Base-by-base conservation (phyloP, 306 rosid species). In the Luffa aegyptiaca region DNA sequence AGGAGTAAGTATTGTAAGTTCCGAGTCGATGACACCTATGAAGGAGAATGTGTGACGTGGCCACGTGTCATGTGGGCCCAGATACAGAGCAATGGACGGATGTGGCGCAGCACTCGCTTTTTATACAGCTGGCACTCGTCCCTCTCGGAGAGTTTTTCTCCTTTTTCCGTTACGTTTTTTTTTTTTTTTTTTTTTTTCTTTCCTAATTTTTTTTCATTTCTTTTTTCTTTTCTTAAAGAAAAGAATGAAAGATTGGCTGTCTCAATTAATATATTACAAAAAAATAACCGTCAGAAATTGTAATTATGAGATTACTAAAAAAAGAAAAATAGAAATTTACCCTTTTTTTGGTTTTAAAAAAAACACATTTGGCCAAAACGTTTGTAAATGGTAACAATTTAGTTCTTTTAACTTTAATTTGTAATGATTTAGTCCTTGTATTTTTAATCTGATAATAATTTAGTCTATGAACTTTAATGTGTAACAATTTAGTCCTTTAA, bases 51-150 rank as follows among this genome's bases (percentile, higher is more conserved):
- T 0, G 5, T 49, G 83, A 76, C 80, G 81, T 76, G 81, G 83
- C 81, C 83, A 85, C 83, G 88, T 82, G 88, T 82, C 77, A 41
- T n/a, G 11, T 51, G 17, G 83, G 81, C 35, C 66, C 79, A 51
- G 6, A 17, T 49, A 48, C 26, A 46, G 2, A 62, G 0, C 12
- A 26, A 59, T 75, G 80, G 69, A 69, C 61, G 81, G 71, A 77
- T 69, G 65, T 77, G 62, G 63, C 65, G 56, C 78, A 65, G 65
- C 48, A 49, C 63, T 76, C 76, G 59, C 76, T 36, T 52, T 64
- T 11, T 42, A 26, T 6, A 48, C 87, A 79, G 79, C 87, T 79
- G 85, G 83, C 79, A 55, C 35, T 78, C 64, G 59, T 69, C 80
- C n/a, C 57, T 48, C 65, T 61, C 52, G n/a, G n/a, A 31, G 21